Evolutionary conservation across 2,329 filamentous ascomycete genomes (phyloP), one percentile per base, ranked within the genome.

Genomic region (Fusarium luffae): DNA sequence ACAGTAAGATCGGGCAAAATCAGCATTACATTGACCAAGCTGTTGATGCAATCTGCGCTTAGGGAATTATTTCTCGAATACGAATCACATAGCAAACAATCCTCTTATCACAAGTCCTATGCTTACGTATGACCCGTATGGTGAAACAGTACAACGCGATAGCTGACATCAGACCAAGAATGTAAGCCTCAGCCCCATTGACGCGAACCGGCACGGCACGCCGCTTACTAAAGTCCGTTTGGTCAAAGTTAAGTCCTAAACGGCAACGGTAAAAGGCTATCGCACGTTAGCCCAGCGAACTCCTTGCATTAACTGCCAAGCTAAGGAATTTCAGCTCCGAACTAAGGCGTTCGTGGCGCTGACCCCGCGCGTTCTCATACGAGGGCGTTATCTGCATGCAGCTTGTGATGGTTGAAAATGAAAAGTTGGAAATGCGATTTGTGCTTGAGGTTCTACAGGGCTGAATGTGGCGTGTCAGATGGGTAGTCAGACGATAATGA

Each of bases 11-110:
- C 12, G 34, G 19, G 13, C 32, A 16, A 1, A 62, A 62, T 8
- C 61, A 64, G 5, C 21, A 49, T 7, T 64, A 43, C 37, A 64
- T 64, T 5, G 41, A 57, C 0, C 30, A 44, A 8, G 61, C 59
- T 14, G 59, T 64, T 0, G 59, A 57, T 25, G 43, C 59, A 4
- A 63, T 63, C 27, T 63, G 59, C 12, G 59, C 16, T 8, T 49
- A 37, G 7, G n/a, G 4, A 16, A 37, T 1, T 3, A 37, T 7
- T 11, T 7, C 5, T 37, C 5, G 34, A 37, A 37, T n/a, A n/a
- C 34, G 18, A 37, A 37, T 37, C 18, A 37, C 3, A 11, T 37
- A n/a, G 18, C 34, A 37, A n/a, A 37, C 10, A 11, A n/a, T n/a
- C 9, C 5, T 16, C 16, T 37, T 37, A 18, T 37, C 32, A 37